Conservation (phyloP, 2,329 filamentous ascomycete species). For the Lithohypha guttulata region DNA sequence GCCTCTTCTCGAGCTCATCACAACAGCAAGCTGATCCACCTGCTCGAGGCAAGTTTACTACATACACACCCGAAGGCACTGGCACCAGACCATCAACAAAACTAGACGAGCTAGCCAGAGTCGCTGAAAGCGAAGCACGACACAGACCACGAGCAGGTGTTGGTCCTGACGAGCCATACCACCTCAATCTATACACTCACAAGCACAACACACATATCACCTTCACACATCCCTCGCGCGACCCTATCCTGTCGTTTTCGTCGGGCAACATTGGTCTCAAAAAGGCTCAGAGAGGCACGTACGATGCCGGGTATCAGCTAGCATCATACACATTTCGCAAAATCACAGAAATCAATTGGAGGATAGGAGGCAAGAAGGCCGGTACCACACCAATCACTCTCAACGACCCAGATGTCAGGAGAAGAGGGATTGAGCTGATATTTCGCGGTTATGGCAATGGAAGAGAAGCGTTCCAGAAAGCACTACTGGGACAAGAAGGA, state of each 20-base stretch:
- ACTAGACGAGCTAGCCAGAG: constrained; percentile 7
- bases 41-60: no score
- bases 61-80: not conserved
- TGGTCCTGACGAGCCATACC: constrained; percentile 51
- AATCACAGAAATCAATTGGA: constrained; percentile 70
- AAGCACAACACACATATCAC: constrained; percentile 97
- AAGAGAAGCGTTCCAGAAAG: constrained; percentile 81
- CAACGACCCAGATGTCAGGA: constrained; percentile 61
- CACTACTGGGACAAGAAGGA: constrained; percentile 76
- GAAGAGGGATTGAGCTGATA: constrained; percentile 63
- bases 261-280: constrained; percentile 86
- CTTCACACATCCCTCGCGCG: constrained; percentile 68
- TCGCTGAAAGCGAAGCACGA: constrained; percentile 13
- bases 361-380: constrained; percentile 62
- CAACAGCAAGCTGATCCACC: not conserved
- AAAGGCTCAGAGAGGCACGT: constrained; percentile 67
- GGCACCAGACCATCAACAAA: constrained; percentile 1
- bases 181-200: constrained; percentile 74
- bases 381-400: constrained; percentile 50
- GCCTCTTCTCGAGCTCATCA: constrained; percentile 5
- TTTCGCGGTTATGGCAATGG: constrained; percentile 78
- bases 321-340: constrained; percentile 71
- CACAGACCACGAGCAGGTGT: constrained; percentile 10
- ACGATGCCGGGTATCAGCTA: constrained; percentile 88
- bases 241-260: constrained; percentile 68